Percentiles rank a stretch among this genome's conserved stretches.
Conservation (phyloP, 352 stramenopile species). For the Phytophthora multivora region DNA sequence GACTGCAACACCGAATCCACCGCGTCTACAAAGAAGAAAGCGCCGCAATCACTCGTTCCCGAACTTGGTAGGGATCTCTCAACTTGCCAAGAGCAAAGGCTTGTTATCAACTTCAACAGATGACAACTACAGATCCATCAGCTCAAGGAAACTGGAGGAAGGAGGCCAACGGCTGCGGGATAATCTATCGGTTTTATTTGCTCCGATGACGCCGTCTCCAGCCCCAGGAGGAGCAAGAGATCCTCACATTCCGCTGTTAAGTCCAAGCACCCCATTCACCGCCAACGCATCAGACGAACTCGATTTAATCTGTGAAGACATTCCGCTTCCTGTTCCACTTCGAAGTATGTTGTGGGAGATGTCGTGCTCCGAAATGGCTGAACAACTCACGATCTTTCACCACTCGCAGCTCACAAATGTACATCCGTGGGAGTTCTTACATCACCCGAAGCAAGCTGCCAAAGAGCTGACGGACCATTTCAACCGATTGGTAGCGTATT, state of each 20-base stretch:
- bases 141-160: constrained; percentile 20
- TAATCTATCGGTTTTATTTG: constrained; percentile 31
- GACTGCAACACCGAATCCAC: background rate
- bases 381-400: constrained; percentile 73
- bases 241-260: constrained; percentile 2
- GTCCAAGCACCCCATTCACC: constrained; percentile 18
- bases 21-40: constrained; percentile 30
- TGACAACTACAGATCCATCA: constrained; percentile 22
- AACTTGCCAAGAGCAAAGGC: constrained; percentile 25
- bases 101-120: constrained; percentile 18
- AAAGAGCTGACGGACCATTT: constrained; percentile 68
- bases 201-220: constrained; percentile 14
- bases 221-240: constrained; percentile 7
- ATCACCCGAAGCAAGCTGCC: constrained; percentile 44
- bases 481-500: constrained; percentile 67
- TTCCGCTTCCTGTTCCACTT: constrained; percentile 42
- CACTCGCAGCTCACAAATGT: constrained; percentile 53
- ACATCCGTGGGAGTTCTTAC: constrained; percentile 64
- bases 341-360: constrained; percentile 56
- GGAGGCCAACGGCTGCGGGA: constrained; percentile 25
- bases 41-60: constrained; percentile 74
- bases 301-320: constrained; percentile 47
- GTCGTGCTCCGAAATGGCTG: constrained; percentile 57
- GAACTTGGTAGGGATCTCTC: constrained; percentile 47
- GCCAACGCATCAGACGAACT: constrained; percentile 39